Percentiles rank a stretch among this genome's conserved stretches.
Evolutionary conservation across 164 flowering plant genomes (phyloP).

Genomic region (Euptelea pleiosperma): DNA sequence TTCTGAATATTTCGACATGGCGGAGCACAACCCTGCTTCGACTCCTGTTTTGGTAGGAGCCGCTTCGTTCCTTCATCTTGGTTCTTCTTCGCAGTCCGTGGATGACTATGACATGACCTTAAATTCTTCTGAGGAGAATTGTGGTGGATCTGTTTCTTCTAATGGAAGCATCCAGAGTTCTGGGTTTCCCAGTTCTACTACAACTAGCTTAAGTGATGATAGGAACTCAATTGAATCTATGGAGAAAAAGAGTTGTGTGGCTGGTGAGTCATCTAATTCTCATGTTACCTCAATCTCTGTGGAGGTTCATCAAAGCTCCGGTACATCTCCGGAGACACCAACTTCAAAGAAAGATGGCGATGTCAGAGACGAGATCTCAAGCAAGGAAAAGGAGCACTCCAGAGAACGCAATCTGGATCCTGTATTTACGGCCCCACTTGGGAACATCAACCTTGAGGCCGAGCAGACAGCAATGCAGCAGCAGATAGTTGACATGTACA

Average conservation of each 20-base stretch:
- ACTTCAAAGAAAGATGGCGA: slow-evolving; percentile 46
- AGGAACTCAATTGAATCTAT: slow-evolving; percentile 43
- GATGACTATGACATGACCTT: slow-evolving; percentile 61
- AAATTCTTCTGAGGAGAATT: slow-evolving; percentile 40
- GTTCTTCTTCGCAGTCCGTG: slow-evolving; percentile 36
- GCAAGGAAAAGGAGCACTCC: slow-evolving; percentile 29
- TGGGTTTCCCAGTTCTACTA: slow-evolving; percentile 52
- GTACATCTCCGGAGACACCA: slow-evolving; percentile 48
- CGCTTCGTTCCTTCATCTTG: slow-evolving; percentile 64
- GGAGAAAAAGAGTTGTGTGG: slow-evolving; percentile 36
- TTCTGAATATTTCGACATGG: slow-evolving; percentile 52
- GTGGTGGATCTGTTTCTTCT: slow-evolving; percentile 40
- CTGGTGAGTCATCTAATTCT: slow-evolving; percentile 27
- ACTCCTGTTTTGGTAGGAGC: slow-evolving; percentile 27
- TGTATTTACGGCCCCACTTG: slow-evolving; percentile 47
- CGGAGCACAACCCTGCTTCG: slow-evolving; percentile 17
- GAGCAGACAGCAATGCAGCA: slow-evolving; percentile 83
- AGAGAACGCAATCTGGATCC: slow-evolving; percentile 22
- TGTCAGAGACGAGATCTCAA: slow-evolving; percentile 20
- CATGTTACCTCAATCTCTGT: slow-evolving; percentile 22
- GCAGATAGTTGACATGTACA: slow-evolving; percentile 89
- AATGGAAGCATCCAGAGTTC: slow-evolving; percentile 47
- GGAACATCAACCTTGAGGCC: slow-evolving; percentile 43
- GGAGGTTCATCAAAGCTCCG: slow-evolving; percentile 23
- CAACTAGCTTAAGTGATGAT: slow-evolving; percentile 65